phyloP scores from a whole-genome alignment of 83 land plant species.

The Isoetes engelmannii region DNA sequence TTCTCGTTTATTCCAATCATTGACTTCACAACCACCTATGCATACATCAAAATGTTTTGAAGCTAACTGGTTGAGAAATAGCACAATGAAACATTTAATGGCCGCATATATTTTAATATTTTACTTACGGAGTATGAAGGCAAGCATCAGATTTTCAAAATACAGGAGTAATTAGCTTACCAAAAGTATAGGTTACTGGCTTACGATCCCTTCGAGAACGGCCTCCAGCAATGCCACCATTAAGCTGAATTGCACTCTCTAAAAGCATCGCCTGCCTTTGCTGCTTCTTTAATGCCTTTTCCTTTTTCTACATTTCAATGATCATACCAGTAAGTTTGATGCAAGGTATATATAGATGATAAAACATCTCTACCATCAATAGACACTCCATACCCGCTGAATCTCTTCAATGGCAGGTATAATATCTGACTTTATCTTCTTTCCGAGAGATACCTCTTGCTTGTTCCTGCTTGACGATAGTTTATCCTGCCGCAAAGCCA shows the following conservation, averaged over 20 bases:
- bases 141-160: neutral
- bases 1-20: too few species aligned
- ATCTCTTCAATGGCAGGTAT: constrained; percentile 82
- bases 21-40: neutral
- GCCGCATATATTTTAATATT: neutral
- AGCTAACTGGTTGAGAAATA: neutral
- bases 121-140: neutral
- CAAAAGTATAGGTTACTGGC: constrained; percentile 97
- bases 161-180: constrained; percentile 30
- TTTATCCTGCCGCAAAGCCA: constrained; percentile 47
- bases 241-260: constrained; percentile 48
- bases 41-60: neutral
- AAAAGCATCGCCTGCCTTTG: constrained; percentile 91
- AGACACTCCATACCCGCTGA: constrained; percentile 50
- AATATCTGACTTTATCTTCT: constrained; percentile 71
- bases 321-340: neutral
- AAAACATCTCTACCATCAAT: neutral
- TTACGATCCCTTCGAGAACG: constrained; percentile 91
- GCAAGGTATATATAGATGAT: neutral
- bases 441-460: constrained; percentile 77
- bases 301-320: constrained; percentile 55
- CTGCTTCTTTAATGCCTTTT: constrained; percentile 72
- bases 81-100: neutral
- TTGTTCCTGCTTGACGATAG: constrained; percentile 68
- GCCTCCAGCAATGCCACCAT: constrained; percentile 64